Evolutionary conservation across 768 basidiomycete species (phyloP).

Genomic region (Dictyophora rubrovolvata): DNA sequence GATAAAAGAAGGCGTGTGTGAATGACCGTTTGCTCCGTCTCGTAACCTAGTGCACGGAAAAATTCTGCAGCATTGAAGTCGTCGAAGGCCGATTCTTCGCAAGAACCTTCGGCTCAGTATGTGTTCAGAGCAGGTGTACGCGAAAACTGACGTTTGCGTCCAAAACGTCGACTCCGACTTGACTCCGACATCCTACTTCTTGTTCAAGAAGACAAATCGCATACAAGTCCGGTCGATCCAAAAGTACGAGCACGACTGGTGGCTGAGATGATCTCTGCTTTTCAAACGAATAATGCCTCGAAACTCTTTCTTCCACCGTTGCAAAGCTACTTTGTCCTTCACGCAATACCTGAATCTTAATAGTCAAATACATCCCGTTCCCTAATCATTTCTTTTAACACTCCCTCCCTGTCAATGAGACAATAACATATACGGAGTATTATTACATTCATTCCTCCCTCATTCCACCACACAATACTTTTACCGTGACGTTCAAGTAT

Average conservation of each 20-base stretch:
- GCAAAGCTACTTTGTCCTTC: slow-evolving; percentile 10
- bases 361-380: too few relatives aligned
- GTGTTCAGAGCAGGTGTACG: slow-evolving; percentile 19
- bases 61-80: slow-evolving; percentile 24
- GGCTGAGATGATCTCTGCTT: slow-evolving; percentile 13
- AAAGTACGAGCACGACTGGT: slow-evolving; percentile 13
- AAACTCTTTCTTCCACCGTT: slow-evolving; percentile 4
- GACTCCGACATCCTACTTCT: slow-evolving; percentile 11
- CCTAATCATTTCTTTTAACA: too few relatives aligned
- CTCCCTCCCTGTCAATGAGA: too few relatives aligned
- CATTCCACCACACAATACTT: too few relatives aligned
- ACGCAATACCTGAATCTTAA: too few relatives aligned
- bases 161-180: slow-evolving; percentile 8
- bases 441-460: too few relatives aligned
- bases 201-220: slow-evolving; percentile 16
- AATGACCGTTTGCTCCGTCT: slow-evolving; percentile 19
- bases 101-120: slow-evolving; percentile 20
- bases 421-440: too few relatives aligned
- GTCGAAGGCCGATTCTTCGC: slow-evolving; percentile 17
- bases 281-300: slow-evolving; percentile 8
- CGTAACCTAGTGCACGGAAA: slow-evolving; percentile 20
- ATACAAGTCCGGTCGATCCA: slow-evolving; percentile 4
- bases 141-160: slow-evolving; percentile 25
- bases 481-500: too few relatives aligned
- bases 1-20: slow-evolving; percentile 11